Conservation (phyloP, 352 stramenopile species). For the Peronospora destructor region DNA sequence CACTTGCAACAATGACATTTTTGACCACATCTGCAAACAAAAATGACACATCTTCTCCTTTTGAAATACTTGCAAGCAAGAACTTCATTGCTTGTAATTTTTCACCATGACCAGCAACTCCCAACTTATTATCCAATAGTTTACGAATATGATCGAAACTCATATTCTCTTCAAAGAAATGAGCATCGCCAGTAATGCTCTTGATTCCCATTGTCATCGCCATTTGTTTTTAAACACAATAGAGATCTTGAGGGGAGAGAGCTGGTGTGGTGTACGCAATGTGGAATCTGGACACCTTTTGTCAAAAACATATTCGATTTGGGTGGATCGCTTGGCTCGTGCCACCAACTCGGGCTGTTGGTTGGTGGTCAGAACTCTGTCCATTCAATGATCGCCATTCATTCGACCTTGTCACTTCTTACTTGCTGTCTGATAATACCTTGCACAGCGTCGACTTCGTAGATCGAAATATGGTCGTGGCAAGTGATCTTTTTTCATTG, state of each 20-base stretch:
- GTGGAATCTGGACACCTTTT: no score
- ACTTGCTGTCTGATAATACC: background rate
- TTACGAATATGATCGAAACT: conserved; percentile 85
- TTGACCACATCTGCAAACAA: conserved; percentile 98
- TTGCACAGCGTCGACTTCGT: background rate
- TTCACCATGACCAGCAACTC: conserved; percentile 71
- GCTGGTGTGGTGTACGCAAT: no score
- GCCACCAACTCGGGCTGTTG: background rate
- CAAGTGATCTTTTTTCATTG: conserved; percentile 73
- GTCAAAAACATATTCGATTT: no score
- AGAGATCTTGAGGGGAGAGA: no score
- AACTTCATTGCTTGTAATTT: conserved; percentile 98
- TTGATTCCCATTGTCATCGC: conserved; percentile 38
- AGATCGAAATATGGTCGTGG: conserved; percentile 27
- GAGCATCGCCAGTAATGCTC: conserved; percentile 86
- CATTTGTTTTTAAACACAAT: conserved; percentile 1
- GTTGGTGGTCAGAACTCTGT: background rate
- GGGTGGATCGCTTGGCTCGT: no score
- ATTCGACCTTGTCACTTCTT: no score
- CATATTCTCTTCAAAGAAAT: conserved; percentile 97
- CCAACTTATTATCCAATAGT: conserved; percentile 86
- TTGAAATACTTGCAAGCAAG: conserved; percentile 94
- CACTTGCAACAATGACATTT: conserved; percentile 89
- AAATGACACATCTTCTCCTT: conserved; percentile 94
- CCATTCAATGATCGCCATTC: background rate